Evolutionary conservation across 306 rosid species (phyloP).

Genomic region (Fagus sylvatica): DNA sequence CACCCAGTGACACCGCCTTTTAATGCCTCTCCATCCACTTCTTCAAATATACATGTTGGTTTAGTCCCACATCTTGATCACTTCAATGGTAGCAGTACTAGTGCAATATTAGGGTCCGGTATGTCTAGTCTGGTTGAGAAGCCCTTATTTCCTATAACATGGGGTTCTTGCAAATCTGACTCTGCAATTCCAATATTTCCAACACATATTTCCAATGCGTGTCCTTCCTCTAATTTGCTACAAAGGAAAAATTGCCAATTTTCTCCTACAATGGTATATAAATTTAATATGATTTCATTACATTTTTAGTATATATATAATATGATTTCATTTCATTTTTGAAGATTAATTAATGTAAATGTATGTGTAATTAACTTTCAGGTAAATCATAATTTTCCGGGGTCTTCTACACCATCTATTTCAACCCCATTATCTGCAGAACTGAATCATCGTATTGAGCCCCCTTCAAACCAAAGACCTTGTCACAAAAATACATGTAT

Average conservation of each 20-base stretch:
- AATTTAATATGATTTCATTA: too few species aligned
- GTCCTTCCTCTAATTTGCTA: slow-evolving; percentile 24
- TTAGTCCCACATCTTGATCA: slow-evolving; percentile 31
- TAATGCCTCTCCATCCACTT: not conserved
- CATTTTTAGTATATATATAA: not conserved
- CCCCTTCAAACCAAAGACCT: slow-evolving; percentile 80
- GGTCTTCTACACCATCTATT: slow-evolving; percentile 16
- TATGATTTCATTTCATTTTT: not conserved
- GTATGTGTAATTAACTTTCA: slow-evolving; percentile 9
- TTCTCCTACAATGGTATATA: slow-evolving; percentile 34
- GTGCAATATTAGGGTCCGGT: slow-evolving; percentile 17
- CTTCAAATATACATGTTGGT: slow-evolving; percentile 6
- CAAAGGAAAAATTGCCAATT: slow-evolving; percentile 27
- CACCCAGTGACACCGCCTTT: not conserved
- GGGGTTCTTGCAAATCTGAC: slow-evolving; percentile 20
- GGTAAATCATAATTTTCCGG: slow-evolving; percentile 41
- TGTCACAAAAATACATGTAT: slow-evolving; percentile 24
- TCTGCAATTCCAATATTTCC: slow-evolving; percentile 25
- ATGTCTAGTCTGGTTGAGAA: slow-evolving; percentile 19
- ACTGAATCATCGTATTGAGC: slow-evolving; percentile 46
- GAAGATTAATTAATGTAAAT: too few species aligned
- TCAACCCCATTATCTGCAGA: slow-evolving; percentile 33
- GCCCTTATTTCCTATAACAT: slow-evolving; percentile 20
- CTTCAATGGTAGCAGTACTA: slow-evolving; percentile 12
- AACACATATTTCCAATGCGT: slow-evolving; percentile 23